A percentile compares a stretch with the other conserved stretches of the same genome.
Evolutionary conservation across 768 basidiomycete species (phyloP).

Genomic region (Suillus discolor): DNA sequence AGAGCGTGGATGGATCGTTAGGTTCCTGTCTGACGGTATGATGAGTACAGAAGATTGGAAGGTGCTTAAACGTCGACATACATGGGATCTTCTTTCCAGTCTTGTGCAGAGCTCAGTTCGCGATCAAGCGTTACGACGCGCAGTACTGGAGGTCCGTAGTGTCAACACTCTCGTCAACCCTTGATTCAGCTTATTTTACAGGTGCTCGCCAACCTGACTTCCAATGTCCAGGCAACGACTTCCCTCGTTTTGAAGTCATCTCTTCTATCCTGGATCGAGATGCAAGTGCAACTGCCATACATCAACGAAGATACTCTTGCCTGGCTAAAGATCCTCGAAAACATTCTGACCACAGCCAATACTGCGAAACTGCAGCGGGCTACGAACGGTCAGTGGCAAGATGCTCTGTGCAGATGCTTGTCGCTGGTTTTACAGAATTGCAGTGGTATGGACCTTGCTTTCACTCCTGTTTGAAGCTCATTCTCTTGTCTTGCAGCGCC

Average conservation of each 20-base stretch:
- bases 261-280: constrained; percentile 81
- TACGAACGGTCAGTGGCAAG: constrained; percentile 63
- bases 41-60: constrained; percentile 77
- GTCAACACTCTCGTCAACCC: not conserved
- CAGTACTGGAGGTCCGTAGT: constrained; percentile 66
- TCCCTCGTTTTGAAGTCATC: constrained; percentile 73
- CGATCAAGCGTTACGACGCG: constrained; percentile 54
- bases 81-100: constrained; percentile 86
- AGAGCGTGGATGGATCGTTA: constrained; percentile 88
- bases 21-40: constrained; percentile 83
- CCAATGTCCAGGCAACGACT: constrained; percentile 65
- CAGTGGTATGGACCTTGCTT: constrained; percentile 15
- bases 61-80: constrained; percentile 77
- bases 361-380: constrained; percentile 51
- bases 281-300: constrained; percentile 48
- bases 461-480: not conserved
- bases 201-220: constrained; percentile 77
- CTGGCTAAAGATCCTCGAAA: constrained; percentile 70
- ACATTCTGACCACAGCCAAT: constrained; percentile 56
- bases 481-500: constrained; percentile 16
- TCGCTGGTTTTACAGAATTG: constrained; percentile 36
- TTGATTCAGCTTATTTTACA: constrained; percentile 28
- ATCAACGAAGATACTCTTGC: constrained; percentile 46
- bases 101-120: constrained; percentile 68
- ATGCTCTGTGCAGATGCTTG: constrained; percentile 56